Evolutionary conservation across 345 rosid genomes (phyloP).

Genomic region (Nasturtium officinale): DNA sequence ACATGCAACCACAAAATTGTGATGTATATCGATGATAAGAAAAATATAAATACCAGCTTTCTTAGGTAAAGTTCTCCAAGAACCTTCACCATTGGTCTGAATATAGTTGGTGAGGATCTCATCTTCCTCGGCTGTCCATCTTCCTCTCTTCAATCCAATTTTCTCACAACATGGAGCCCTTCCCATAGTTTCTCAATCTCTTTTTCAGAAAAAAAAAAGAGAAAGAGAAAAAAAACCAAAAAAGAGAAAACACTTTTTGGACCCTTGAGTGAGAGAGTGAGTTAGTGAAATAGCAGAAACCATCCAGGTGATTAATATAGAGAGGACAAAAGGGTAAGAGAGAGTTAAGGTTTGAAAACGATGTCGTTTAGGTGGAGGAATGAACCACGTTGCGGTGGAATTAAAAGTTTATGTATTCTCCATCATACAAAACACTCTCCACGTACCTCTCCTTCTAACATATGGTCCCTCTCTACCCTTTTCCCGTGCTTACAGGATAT

Average conservation of each 20-base stretch:
- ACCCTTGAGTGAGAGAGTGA: constrained; percentile 30
- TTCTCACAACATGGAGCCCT: constrained; percentile 92
- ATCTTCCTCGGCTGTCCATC: constrained; percentile 92
- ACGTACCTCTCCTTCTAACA: constrained; percentile 39
- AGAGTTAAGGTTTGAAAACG: constrained; percentile 33
- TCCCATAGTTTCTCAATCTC: constrained; percentile 54
- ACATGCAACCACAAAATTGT: not conserved
- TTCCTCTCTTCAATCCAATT: constrained; percentile 77
- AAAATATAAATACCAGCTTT: constrained; percentile 62
- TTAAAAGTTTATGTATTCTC: constrained; percentile 31
- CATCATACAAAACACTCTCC: constrained; percentile 19
- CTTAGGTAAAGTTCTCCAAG: constrained; percentile 86
- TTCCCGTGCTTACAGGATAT: constrained; percentile 28
- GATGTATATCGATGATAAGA: not conserved
- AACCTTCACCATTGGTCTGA: constrained; percentile 76
- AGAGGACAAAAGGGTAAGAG: constrained; percentile 37
- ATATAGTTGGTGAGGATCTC: constrained; percentile 62
- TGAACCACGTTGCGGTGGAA: constrained; percentile 44
- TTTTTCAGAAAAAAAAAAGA: not conserved
- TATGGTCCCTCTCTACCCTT: constrained; percentile 31
- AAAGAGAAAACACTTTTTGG: constrained; percentile 29
- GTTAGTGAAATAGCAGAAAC: constrained; percentile 19
- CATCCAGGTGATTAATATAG: constrained; percentile 40
- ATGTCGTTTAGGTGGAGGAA: constrained; percentile 34
- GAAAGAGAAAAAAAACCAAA: not conserved